Evolutionary conservation across 179 eudicot genomes (phyloP).

Genomic region (Beta corolliflora): DNA sequence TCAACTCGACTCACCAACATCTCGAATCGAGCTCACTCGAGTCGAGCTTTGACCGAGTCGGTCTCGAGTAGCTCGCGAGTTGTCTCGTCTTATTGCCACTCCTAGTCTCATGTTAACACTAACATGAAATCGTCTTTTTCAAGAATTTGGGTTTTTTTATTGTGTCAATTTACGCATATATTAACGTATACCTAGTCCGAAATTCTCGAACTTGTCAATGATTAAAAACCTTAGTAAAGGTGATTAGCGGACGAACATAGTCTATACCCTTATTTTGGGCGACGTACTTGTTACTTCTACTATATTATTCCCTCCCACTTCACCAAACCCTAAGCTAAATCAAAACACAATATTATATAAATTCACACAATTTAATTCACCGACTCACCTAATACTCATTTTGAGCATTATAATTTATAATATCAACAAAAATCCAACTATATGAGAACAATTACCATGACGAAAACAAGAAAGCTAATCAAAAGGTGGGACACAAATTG

Average conservation of each 20-base stretch:
- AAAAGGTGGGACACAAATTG: background rate
- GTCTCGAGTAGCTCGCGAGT: no score
- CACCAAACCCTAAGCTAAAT: conserved; percentile 18
- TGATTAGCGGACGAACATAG: background rate
- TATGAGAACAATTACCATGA: conserved; percentile 16
- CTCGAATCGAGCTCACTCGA: no score
- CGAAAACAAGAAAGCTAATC: background rate
- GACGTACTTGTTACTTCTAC: background rate
- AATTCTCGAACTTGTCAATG: no score
- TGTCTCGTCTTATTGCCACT: no score
- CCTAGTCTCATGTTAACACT: no score
- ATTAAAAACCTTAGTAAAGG: no score
- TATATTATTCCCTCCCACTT: conserved; percentile 20
- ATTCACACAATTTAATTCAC: background rate
- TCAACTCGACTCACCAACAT: no score
- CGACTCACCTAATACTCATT: conserved; percentile 11
- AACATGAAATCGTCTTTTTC: no score
- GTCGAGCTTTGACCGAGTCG: no score
- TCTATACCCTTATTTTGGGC: conserved; percentile 12
- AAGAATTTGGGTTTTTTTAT: no score
- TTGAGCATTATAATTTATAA: conserved; percentile 4
- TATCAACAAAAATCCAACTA: conserved; percentile 26
- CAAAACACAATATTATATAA: background rate
- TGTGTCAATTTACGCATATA: no score
- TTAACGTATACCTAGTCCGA: no score